phyloP scores from a whole-genome alignment of 1,139 yeast genomes.

The Geotrichum carabidarum region DNA sequence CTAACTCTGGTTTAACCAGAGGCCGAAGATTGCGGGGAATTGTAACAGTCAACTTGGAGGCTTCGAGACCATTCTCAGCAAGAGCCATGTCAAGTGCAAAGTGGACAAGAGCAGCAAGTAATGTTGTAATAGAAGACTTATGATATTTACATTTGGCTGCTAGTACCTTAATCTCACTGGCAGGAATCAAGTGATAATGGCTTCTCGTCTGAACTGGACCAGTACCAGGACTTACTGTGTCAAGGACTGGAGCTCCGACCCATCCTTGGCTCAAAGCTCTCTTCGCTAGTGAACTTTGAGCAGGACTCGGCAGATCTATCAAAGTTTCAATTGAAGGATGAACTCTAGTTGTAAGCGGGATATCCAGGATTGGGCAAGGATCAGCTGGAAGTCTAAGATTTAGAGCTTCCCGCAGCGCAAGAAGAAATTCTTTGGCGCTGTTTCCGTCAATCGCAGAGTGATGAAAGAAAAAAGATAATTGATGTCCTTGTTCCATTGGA shows the following conservation, averaged over 20 bases:
- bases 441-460: constrained; percentile 15
- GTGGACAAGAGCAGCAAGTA: neutral
- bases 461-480: constrained; percentile 12
- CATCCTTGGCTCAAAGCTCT: neutral
- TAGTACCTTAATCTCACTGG: neutral
- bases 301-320: constrained; percentile 2
- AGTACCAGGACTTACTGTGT: neutral
- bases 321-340: constrained; percentile 11
- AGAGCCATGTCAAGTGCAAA: constrained; percentile 3
- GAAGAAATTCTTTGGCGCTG: constrained; percentile 4
- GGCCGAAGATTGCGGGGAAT: constrained; percentile 13
- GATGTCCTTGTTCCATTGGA: neutral
- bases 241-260: constrained; percentile 8
- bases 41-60: neutral
- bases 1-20: neutral
- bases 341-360: neutral
- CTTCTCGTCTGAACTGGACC: constrained; percentile 2
- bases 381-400: neutral
- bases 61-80: neutral
- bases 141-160: neutral
- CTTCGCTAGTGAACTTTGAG: neutral
- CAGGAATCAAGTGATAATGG: neutral
- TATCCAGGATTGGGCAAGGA: neutral
- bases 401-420: neutral
- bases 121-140: constrained; percentile 7